These are phyloP conservation scores for Talaromyces borbonicus DNA, from an alignment of 495 filamentous ascomycete species.

Conservation along the genomic window DNA sequence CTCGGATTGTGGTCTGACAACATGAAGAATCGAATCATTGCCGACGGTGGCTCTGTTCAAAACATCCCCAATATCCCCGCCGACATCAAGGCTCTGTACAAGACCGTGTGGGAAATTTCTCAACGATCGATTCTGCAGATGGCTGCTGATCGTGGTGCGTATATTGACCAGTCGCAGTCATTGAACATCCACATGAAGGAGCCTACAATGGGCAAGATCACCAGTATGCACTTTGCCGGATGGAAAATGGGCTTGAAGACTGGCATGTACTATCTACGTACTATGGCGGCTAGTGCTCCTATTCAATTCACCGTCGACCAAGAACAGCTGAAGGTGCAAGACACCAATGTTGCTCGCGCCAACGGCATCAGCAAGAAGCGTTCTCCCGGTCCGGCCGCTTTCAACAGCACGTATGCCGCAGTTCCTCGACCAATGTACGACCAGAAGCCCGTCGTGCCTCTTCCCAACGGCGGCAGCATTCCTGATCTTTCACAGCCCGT, in stretches of 20 bases:
- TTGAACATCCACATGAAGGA: constrained; percentile 99
- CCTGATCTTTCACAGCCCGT: constrained; percentile 60
- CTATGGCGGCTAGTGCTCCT: constrained; percentile 89
- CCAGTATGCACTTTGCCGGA: constrained; percentile 97
- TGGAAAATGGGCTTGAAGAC: constrained; percentile 99
- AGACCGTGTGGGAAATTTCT: constrained; percentile 99
- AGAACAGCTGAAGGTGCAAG: constrained; percentile 80
- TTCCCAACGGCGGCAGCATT: constrained; percentile 44
- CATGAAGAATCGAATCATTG: constrained; percentile 99
- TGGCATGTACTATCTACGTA: constrained; percentile 99
- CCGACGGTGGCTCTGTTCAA: constrained; percentile 91
- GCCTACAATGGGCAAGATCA: constrained; percentile 99
- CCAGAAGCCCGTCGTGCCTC: constrained; percentile 34
- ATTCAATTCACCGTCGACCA: constrained; percentile 99
- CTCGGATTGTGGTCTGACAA: constrained; percentile 97
- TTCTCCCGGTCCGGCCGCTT: constrained; percentile 34
- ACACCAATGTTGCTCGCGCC: constrained; percentile 66
- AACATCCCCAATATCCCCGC: constrained; percentile 91
- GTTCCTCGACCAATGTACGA: constrained; percentile 55
- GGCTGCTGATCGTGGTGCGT: constrained; percentile 96
- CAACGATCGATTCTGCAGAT: constrained; percentile 92
- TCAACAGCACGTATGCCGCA: constrained; percentile 38
- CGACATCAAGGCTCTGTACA: constrained; percentile 95
- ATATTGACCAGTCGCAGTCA: constrained; percentile 97
- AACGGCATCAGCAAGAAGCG: constrained; percentile 57